Evolutionary conservation across 2,329 filamentous ascomycete species (phyloP).

Genomic region (Calonectria naviculata): DNA sequence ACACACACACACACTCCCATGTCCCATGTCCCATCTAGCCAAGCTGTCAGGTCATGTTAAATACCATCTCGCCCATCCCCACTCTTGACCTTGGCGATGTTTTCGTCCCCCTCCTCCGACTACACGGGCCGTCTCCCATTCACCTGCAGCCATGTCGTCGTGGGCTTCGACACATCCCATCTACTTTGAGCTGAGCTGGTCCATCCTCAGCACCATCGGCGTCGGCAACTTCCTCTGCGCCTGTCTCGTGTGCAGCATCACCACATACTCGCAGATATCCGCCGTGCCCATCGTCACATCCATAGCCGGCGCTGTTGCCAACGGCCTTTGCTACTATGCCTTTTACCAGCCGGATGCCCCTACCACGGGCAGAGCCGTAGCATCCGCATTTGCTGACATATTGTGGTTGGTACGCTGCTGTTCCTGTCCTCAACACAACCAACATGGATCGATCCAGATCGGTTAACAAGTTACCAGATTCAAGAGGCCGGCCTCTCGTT

Average conservation of each 20-base stretch:
- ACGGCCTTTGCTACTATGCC: slow-evolving; percentile 56
- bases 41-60: background rate
- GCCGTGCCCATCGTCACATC: slow-evolving; percentile 54
- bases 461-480: slow-evolving; percentile 40
- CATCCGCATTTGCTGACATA: slow-evolving; percentile 52
- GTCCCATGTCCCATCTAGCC: too few species aligned
- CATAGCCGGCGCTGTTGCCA: slow-evolving; percentile 51
- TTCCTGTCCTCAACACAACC: background rate
- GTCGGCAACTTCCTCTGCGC: slow-evolving; percentile 53
- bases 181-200: slow-evolving; percentile 57
- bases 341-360: slow-evolving; percentile 46
- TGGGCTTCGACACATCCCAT: slow-evolving; percentile 15
- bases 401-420: slow-evolving; percentile 49
- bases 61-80: background rate
- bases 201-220: slow-evolving; percentile 57
- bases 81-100: background rate
- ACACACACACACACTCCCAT: too few species aligned
- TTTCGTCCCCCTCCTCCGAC: background rate
- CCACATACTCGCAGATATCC: slow-evolving; percentile 49
- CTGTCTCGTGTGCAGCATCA: slow-evolving; percentile 52
- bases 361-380: slow-evolving; percentile 42
- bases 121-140: background rate
- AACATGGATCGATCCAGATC: background rate
- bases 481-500: slow-evolving; percentile 58
- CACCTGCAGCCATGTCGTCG: background rate